Evolutionary conservation across 495 filamentous ascomycete genomes (phyloP).

Genomic region (Aspergillus bridgeri): DNA sequence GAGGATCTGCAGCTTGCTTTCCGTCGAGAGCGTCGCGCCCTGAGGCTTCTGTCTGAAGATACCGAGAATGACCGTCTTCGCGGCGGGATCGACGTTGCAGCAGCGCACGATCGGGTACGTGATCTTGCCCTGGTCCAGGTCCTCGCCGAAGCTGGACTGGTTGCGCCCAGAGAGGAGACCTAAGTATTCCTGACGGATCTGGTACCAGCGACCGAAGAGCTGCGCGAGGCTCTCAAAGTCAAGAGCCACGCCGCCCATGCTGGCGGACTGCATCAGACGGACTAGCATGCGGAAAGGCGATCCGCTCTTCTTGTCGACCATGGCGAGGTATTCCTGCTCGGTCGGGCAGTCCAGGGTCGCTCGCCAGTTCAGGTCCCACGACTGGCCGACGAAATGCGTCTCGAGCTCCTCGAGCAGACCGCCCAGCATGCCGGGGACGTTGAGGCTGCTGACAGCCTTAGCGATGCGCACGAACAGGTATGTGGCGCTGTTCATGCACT

Average conservation of each 20-base stretch:
- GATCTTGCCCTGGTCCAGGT: slow-evolving; percentile 33
- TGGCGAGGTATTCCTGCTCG: slow-evolving; percentile 24
- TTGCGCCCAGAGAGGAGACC: slow-evolving; percentile 19
- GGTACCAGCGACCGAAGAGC: slow-evolving; percentile 28
- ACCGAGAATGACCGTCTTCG: slow-evolving; percentile 37
- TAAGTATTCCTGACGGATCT: slow-evolving; percentile 35
- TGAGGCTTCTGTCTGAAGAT: slow-evolving; percentile 29
- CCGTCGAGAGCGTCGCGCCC: not conserved
- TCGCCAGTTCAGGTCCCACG: slow-evolving; percentile 29
- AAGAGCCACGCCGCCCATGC: slow-evolving; percentile 9
- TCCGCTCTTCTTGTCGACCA: slow-evolving; percentile 30
- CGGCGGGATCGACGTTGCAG: slow-evolving; percentile 9
- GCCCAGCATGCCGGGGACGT: slow-evolving; percentile 14
- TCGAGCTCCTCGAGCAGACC: slow-evolving; percentile 19
- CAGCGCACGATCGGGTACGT: slow-evolving; percentile 25
- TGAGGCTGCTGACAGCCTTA: slow-evolving; percentile 13
- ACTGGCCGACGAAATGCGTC: slow-evolving; percentile 26
- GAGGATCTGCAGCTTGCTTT: slow-evolving; percentile 18
- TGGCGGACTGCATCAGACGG: slow-evolving; percentile 23
- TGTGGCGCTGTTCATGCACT: slow-evolving; percentile 50
- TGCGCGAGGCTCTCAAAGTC: slow-evolving; percentile 18
- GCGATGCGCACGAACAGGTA: slow-evolving; percentile 43
- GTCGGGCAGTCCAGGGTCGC: slow-evolving; percentile 17
- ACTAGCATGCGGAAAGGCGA: slow-evolving; percentile 25
- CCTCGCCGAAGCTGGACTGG: slow-evolving; percentile 22